Percentiles rank a stretch among this genome's conserved stretches.
phyloP scores from a whole-genome alignment of 2,329 filamentous ascomycete genomes.

The Arachnomyces sp. region DNA sequence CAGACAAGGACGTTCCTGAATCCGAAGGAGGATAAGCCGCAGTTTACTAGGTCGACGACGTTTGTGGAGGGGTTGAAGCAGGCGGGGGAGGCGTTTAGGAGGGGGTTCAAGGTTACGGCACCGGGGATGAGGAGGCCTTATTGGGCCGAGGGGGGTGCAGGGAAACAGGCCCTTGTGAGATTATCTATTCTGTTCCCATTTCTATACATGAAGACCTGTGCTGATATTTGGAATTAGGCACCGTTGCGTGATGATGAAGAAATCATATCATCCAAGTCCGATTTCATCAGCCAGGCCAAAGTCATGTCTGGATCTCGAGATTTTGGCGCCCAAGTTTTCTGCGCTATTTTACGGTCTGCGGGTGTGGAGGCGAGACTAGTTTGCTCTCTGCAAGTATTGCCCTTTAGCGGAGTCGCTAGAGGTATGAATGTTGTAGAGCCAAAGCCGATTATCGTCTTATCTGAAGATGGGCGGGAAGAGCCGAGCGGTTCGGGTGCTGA shows the following conservation, averaged over 20 bases:
- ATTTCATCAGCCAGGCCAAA: slow-evolving; percentile 65
- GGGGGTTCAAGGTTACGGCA: slow-evolving; percentile 62
- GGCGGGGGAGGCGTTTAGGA: slow-evolving; percentile 57
- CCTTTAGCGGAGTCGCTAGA: slow-evolving; percentile 50
- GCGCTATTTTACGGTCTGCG: slow-evolving; percentile 72
- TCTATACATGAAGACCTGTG: too few relatives aligned
- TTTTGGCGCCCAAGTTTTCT: slow-evolving; percentile 82
- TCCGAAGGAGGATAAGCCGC: slow-evolving; percentile 57
- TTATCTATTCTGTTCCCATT: too few relatives aligned
- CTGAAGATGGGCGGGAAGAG: slow-evolving; percentile 21
- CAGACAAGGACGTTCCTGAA: slow-evolving; percentile 61
- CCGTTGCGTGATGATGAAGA: slow-evolving; percentile 49
- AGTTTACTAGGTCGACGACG: slow-evolving; percentile 67
- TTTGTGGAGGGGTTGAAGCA: slow-evolving; percentile 72
- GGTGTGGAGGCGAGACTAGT: slow-evolving; percentile 76
- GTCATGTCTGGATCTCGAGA: slow-evolving; percentile 74
- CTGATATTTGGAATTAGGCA: too few relatives aligned
- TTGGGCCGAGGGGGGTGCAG: slow-evolving; percentile 58
- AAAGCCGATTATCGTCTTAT: slow-evolving; percentile 25
- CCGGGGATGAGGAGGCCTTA: slow-evolving; percentile 60
- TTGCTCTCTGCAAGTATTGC: slow-evolving; percentile 78
- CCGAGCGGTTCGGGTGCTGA: slow-evolving; percentile 24
- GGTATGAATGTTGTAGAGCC: slow-evolving; percentile 36
- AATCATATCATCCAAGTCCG: slow-evolving; percentile 56
- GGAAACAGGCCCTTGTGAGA: too few relatives aligned